A percentile compares a stretch with the other conserved stretches of the same genome.
These are phyloP conservation scores for Exidia glandulosa DNA, from an alignment of 768 basidiomycete genomes.

Conservation along the genomic window DNA sequence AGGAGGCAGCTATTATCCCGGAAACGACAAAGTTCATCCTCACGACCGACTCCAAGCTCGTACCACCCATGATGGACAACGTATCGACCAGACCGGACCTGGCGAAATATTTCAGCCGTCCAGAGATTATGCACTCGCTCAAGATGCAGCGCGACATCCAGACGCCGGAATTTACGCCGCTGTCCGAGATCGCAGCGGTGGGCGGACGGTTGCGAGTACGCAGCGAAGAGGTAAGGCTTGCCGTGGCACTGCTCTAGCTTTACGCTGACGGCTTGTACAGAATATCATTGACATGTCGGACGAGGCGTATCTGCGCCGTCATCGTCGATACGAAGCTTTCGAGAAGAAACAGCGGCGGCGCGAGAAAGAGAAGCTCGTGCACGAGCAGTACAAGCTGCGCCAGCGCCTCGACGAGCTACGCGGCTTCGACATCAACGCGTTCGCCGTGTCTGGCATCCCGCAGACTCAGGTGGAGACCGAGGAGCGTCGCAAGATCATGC, in stretches of 20 bases:
- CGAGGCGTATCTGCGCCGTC: conserved; percentile 67
- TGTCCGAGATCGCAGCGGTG: conserved; percentile 40
- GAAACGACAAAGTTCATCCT: conserved; percentile 53
- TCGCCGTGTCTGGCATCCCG: not conserved
- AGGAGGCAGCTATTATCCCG: conserved; percentile 67
- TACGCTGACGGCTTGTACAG: conserved; percentile 20
- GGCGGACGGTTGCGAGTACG: conserved; percentile 64
- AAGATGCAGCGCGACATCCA: conserved; percentile 62
- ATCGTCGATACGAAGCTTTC: conserved; percentile 76
- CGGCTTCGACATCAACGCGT: conserved; percentile 36
- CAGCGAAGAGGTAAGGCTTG: conserved; percentile 49
- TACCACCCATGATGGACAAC: conserved; percentile 28
- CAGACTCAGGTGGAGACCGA: conserved; percentile 43
- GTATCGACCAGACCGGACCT: conserved; percentile 35
- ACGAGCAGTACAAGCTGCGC: conserved; percentile 86
- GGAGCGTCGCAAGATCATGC: conserved; percentile 60
- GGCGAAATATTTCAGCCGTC: conserved; percentile 64
- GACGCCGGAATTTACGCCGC: conserved; percentile 55
- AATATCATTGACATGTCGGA: conserved; percentile 63
- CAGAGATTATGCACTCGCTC: conserved; percentile 63
- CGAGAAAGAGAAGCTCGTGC: conserved; percentile 85
- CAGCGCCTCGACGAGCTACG: conserved; percentile 78
- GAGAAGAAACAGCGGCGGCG: conserved; percentile 78
- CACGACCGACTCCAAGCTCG: conserved; percentile 55
- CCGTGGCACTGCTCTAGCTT: conserved; percentile 2